These are phyloP conservation scores for Prosopis cineraria DNA, from an alignment of 306 rosid genomes.

Conservation along the genomic window DNA sequence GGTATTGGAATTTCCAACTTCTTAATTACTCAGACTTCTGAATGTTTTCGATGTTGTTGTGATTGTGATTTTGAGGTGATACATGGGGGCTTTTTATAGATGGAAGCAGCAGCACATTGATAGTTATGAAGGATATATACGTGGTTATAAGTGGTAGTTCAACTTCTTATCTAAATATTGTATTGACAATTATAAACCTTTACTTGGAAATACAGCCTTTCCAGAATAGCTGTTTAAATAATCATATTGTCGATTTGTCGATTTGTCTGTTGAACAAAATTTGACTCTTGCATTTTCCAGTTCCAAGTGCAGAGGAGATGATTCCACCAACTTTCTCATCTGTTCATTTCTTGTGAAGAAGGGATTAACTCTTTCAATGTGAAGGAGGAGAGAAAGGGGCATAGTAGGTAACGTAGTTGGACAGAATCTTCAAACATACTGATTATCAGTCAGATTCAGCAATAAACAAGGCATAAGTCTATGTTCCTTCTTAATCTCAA, in stretches of 20 bases:
- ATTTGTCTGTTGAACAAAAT: conserved; percentile 15
- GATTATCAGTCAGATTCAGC: neutral
- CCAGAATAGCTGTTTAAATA: neutral
- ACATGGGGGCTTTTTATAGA: conserved; percentile 40
- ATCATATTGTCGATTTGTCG: neutral
- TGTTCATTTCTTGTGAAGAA: neutral
- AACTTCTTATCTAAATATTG: neutral
- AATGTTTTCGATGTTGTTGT: neutral
- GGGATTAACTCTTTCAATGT: neutral
- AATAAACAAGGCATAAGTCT: neutral
- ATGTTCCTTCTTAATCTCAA: neutral
- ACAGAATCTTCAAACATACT: neutral
- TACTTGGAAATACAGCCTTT: neutral
- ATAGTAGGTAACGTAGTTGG: neutral
- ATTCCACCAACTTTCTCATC: neutral
- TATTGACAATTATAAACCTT: neutral
- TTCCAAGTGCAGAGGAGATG: neutral
- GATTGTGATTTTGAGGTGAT: neutral
- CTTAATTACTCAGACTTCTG: neutral
- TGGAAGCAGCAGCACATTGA: neutral
- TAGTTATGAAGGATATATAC: neutral
- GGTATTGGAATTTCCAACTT: neutral
- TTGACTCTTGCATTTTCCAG: neutral
- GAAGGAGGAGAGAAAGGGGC: neutral
- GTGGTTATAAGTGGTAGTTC: neutral